These are phyloP conservation scores for Apium graveolens DNA, from an alignment of 129 eudicot species.

Conservation along the genomic window DNA sequence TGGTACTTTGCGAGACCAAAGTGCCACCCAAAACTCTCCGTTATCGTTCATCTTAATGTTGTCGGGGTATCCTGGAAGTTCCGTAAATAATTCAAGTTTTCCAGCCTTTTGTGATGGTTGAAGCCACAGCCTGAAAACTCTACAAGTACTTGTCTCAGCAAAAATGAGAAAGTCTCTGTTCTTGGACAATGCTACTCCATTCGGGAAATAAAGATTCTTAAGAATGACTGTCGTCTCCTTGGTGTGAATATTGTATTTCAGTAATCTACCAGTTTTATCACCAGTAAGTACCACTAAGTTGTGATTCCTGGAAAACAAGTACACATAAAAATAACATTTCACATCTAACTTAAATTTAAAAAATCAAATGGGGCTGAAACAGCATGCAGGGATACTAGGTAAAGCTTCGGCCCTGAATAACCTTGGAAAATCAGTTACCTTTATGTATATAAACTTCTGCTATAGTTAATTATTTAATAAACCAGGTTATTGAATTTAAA, in stretches of 20 bases:
- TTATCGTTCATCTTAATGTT: slow-evolving; percentile 44
- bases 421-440: not conserved
- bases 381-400: not conserved
- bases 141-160: slow-evolving; percentile 44
- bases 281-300: slow-evolving; percentile 23
- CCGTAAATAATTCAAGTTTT: slow-evolving; percentile 33
- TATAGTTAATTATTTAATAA: no score
- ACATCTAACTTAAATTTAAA: not conserved
- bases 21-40: slow-evolving; percentile 18
- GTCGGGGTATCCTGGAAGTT: slow-evolving; percentile 46
- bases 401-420: no score
- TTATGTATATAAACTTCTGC: no score
- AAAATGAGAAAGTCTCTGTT: slow-evolving; percentile 33
- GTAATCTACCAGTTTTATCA: slow-evolving; percentile 49
- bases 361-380: no score
- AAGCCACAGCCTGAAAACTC: slow-evolving; percentile 31
- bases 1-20: slow-evolving; percentile 36
- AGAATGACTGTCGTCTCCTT: slow-evolving; percentile 28
- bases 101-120: slow-evolving; percentile 32
- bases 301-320: slow-evolving; percentile 27
- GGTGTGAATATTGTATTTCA: slow-evolving; percentile 33
- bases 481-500: no score
- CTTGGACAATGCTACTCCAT: slow-evolving; percentile 45
- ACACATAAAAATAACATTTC: not conserved
- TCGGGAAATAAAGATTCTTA: slow-evolving; percentile 38